Evolutionary conservation across 73 alveolate species (phyloP).

Genomic region (Symbiodinium natans): DNA sequence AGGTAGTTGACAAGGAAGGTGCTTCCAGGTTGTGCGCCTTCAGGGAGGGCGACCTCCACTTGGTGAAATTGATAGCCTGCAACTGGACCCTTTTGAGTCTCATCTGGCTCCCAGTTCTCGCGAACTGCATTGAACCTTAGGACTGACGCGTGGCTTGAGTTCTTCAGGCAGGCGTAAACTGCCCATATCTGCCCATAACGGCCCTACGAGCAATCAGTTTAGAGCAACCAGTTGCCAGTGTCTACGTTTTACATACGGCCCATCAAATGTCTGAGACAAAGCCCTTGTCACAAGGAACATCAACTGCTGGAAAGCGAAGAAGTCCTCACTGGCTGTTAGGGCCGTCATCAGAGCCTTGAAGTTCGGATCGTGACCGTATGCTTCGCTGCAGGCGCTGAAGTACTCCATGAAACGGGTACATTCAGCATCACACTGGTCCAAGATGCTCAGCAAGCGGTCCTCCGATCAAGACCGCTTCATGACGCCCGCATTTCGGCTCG

Average conservation of each 20-base stretch:
- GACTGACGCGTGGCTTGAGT: too few relatives aligned
- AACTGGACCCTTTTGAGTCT: conserved; percentile 3
- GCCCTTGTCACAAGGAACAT: not conserved
- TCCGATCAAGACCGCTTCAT: not conserved
- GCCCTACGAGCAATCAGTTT: too few relatives aligned
- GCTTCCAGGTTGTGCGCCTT: conserved; percentile 28
- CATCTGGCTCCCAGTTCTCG: conserved; percentile 86
- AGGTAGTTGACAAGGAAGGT: conserved; percentile 33
- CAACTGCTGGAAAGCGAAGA: conserved; percentile 35
- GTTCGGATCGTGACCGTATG: conserved; percentile 51
- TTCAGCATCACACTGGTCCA: conserved; percentile 67
- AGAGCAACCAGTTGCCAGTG: too few relatives aligned
- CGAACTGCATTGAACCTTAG: conserved; percentile 70
- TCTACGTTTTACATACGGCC: too few relatives aligned
- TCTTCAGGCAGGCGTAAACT: too few relatives aligned
- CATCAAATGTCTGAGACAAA: too few relatives aligned
- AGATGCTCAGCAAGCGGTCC: conserved; percentile 31
- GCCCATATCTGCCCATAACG: too few relatives aligned
- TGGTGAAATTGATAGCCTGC: conserved; percentile 32
- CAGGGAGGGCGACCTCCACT: not conserved
- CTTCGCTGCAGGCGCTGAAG: conserved; percentile 67
- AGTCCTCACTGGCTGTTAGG: conserved; percentile 72
- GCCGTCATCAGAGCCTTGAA: conserved; percentile 29
- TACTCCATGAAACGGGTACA: conserved; percentile 30
- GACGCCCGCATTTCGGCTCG: too few relatives aligned